A percentile compares a stretch with the other conserved stretches of the same genome.
phyloP scores from a whole-genome alignment of 257 asterid species.

The Solanum sparsipilum region DNA sequence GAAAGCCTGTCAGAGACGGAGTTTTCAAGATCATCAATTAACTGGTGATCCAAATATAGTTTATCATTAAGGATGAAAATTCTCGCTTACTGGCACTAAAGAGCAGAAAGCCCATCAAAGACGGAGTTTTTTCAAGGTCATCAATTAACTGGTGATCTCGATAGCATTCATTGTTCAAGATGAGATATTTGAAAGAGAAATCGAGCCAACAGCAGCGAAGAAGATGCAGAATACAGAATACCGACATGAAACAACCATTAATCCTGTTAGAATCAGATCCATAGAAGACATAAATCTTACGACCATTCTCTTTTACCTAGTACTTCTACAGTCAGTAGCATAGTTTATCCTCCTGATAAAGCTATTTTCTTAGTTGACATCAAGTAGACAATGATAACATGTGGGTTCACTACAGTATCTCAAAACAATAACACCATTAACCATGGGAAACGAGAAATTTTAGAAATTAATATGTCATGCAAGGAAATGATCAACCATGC shows the following conservation, averaged over 20 bases:
- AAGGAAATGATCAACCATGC: background rate
- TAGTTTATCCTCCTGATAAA: background rate
- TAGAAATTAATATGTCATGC: background rate
- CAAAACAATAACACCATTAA: background rate
- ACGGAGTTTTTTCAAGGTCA: background rate
- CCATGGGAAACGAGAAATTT: background rate
- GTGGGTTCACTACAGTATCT: background rate
- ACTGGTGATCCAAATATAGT: background rate
- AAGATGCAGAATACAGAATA: background rate
- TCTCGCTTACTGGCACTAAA: background rate
- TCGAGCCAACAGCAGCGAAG: background rate
- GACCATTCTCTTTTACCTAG: background rate
- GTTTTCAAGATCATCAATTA: background rate
- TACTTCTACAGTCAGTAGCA: background rate
- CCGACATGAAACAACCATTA: background rate
- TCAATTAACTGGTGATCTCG: background rate
- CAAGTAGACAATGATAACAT: background rate
- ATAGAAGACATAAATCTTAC: background rate
- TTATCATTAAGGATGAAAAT: background rate
- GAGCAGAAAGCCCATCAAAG: background rate
- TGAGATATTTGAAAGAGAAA: background rate
- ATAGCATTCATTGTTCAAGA: background rate
- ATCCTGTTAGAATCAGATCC: background rate
- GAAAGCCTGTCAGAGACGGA: background rate
- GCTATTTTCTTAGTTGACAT: background rate